Evolutionary conservation across 2,329 filamentous ascomycete species (phyloP), one percentile per base, ranked within the genome.

Genomic region (Paracamarosporium sp.): DNA sequence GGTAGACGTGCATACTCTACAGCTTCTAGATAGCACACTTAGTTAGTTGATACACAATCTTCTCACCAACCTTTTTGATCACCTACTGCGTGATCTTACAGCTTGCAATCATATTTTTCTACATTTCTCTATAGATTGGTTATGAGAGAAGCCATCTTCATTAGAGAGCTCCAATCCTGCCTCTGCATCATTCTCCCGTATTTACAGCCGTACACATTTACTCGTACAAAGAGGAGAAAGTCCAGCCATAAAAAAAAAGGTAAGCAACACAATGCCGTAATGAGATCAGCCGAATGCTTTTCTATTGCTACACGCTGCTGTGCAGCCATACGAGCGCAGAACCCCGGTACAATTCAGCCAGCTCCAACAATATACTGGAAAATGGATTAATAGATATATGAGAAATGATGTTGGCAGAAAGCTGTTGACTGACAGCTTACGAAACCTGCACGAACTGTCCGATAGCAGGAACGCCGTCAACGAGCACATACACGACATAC

Each of bases 401-500:
- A 33, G 17, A 22, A 44, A 17, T 22, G 38, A n/a, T 9, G n/a
- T 28, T 28, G 50, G 54, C 61, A 20, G 41, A 44, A 9, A 25
- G 22, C 17, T 1, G 17, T 2, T 3, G 17, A 8, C 28, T 7
- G n/a, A 4, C 20, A 4, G 2, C 31, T 64, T 70, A 79, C 43
- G 72, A 70, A 41, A 82, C 79, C 64, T 70, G 67, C 24, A 85
- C 82, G 65, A 83, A 83, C 64, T 84, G 80, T 1, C 83, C 83
- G 56, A 84, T 67, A 9, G 78, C 80, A 4, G 83, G 83, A 20
- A 85, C 79, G 5, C 83, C 83, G 66, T 86, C 81, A n/a, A 80
- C 80, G 36, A 87, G 73, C 41, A 87, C 80, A 66, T 86, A 88
- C 20, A 88, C 69, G 36, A 87, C 82, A 71, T 87, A 88, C 57